These are phyloP conservation scores for Hirschfeldia incana DNA, from an alignment of 345 rosid genomes.

Conservation along the genomic window DNA sequence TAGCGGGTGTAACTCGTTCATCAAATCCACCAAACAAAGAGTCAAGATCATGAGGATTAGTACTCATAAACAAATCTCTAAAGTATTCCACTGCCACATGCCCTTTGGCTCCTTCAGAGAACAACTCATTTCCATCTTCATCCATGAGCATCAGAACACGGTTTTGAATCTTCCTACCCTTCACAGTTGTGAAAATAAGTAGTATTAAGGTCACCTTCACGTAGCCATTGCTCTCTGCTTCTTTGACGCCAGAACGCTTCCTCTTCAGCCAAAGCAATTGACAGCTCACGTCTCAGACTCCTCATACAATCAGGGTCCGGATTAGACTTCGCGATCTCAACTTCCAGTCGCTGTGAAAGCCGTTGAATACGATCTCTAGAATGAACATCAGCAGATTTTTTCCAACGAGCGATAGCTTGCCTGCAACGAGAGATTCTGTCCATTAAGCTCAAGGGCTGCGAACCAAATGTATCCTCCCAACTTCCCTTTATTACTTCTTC, in stretches of 20 bases:
- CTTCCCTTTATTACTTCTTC: neutral
- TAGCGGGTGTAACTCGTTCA: neutral
- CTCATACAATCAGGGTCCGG: neutral
- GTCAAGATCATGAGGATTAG: neutral
- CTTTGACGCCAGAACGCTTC: neutral
- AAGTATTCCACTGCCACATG: neutral
- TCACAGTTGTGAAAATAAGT: neutral
- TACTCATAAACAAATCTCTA: neutral
- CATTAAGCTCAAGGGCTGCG: no score
- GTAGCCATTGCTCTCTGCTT: neutral
- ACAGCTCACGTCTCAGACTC: neutral
- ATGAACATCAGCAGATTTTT: no score
- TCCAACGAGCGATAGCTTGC: no score
- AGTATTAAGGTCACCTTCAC: neutral
- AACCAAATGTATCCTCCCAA: no score
- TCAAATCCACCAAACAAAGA: neutral
- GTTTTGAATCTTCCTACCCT: neutral
- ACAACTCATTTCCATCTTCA: neutral
- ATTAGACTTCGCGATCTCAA: neutral
- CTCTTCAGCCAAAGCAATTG: neutral
- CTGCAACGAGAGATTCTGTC: no score
- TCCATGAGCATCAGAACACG: neutral
- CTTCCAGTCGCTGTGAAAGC: no score
- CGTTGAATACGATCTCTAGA: no score
- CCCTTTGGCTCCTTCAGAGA: neutral